Conservation (phyloP, 371 early-diverging fungal genomes). For the Fennellomyces sp. region DNA sequence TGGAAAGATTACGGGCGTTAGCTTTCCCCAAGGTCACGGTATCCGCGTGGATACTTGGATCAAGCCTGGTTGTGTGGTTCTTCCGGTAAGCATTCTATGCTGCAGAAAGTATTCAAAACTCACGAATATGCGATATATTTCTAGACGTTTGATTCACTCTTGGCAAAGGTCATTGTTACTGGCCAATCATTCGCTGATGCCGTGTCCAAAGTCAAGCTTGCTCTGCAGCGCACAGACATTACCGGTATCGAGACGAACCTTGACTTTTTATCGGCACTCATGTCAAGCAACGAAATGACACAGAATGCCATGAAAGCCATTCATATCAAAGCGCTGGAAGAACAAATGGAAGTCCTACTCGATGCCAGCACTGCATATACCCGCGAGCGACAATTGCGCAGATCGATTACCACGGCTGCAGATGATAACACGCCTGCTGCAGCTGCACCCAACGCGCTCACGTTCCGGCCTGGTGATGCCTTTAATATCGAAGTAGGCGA, state of each 20-base stretch:
- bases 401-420: neutral
- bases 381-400: neutral
- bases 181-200: slow-evolving; percentile 36
- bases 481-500: slow-evolving; percentile 34
- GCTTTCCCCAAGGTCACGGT: slow-evolving; percentile 37
- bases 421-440: neutral
- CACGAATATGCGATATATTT: neutral
- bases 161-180: slow-evolving; percentile 44
- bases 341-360: slow-evolving; percentile 21
- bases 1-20: slow-evolving; percentile 27
- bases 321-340: slow-evolving; percentile 30
- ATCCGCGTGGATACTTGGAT: slow-evolving; percentile 51
- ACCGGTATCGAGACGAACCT: slow-evolving; percentile 40
- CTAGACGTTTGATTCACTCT: slow-evolving; percentile 43
- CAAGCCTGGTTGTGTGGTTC: slow-evolving; percentile 27
- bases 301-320: slow-evolving; percentile 16
- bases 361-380: slow-evolving; percentile 1
- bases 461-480: slow-evolving; percentile 44
- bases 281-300: slow-evolving; percentile 15
- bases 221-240: slow-evolving; percentile 27
- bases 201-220: slow-evolving; percentile 25
- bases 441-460: slow-evolving; percentile 9
- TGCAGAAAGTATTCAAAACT: neutral
- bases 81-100: slow-evolving; percentile 32
- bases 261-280: slow-evolving; percentile 29